Percentiles rank a stretch among this genome's conserved stretches.
These are phyloP conservation scores for Vigna radiata DNA, from an alignment of 306 rosid genomes.

Conservation along the genomic window DNA sequence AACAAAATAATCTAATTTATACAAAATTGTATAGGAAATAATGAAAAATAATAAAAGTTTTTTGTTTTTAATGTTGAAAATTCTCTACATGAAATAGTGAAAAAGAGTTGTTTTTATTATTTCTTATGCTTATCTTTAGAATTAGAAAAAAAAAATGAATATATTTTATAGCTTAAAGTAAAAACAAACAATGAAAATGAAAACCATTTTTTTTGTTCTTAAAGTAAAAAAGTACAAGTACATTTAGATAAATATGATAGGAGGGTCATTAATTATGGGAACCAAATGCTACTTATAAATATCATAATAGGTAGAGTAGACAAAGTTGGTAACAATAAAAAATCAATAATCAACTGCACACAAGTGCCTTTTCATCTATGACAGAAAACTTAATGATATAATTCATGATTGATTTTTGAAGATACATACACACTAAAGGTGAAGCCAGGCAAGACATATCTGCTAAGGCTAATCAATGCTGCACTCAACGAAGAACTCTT, in stretches of 20 bases:
- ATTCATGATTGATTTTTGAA: conserved; percentile 38
- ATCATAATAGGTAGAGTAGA: not conserved
- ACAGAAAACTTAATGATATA: not conserved
- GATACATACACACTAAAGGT: conserved; percentile 81
- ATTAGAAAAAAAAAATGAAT: not conserved
- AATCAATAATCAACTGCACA: not conserved
- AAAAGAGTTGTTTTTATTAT: not conserved
- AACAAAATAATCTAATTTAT: not conserved
- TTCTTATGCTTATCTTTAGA: not conserved
- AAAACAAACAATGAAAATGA: not conserved
- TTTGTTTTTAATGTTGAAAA: not conserved
- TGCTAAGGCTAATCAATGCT: conserved; percentile 79
- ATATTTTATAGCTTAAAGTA: no score
- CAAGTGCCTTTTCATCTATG: conserved; percentile 15
- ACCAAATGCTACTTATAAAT: not conserved
- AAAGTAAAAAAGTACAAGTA: not conserved
- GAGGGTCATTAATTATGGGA: not conserved
- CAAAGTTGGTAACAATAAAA: not conserved
- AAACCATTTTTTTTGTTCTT: not conserved
- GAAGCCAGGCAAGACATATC: conserved; percentile 77
- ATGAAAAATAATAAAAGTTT: no score
- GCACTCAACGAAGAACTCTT: conserved; percentile 92
- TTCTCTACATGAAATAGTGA: not conserved
- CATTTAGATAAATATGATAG: not conserved
- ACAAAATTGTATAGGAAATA: no score